These are phyloP conservation scores for Suillus tomentosus DNA, from an alignment of 768 basidiomycete species.

Conservation along the genomic window DNA sequence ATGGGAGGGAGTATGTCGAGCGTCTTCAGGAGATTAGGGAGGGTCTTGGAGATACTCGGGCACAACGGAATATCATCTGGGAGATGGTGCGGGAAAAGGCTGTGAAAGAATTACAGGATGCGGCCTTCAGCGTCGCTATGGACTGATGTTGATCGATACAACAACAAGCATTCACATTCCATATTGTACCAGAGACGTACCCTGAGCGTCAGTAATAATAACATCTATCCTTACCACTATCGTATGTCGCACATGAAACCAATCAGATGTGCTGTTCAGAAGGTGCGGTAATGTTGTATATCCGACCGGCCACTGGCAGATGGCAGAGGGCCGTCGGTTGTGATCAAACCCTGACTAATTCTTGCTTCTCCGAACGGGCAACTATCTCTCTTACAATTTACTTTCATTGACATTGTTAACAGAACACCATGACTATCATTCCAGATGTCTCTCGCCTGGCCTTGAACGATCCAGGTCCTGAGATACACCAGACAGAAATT, in stretches of 20 bases:
- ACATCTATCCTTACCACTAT: neutral
- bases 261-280: neutral
- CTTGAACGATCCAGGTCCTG: conserved; percentile 39
- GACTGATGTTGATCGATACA: conserved; percentile 21
- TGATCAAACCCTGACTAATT: conserved; percentile 10
- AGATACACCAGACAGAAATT: conserved; percentile 21
- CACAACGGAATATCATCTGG: conserved; percentile 77
- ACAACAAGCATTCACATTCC: neutral
- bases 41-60: conserved; percentile 70
- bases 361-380: neutral
- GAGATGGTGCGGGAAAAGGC: conserved; percentile 72
- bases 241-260: neutral
- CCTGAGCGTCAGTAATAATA: conserved; percentile 2
- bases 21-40: conserved; percentile 84
- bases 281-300: neutral
- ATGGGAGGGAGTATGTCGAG: conserved; percentile 85
- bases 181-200: neutral
- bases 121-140: conserved; percentile 42
- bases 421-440: conserved; percentile 33
- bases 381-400: conserved; percentile 6
- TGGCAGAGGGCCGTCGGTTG: neutral
- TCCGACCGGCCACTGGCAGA: neutral
- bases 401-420: neutral
- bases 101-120: conserved; percentile 72
- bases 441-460: conserved; percentile 51